Evolutionary conservation across 2,329 filamentous ascomycete species (phyloP).

Genomic region (Colletotrichum cereale): DNA sequence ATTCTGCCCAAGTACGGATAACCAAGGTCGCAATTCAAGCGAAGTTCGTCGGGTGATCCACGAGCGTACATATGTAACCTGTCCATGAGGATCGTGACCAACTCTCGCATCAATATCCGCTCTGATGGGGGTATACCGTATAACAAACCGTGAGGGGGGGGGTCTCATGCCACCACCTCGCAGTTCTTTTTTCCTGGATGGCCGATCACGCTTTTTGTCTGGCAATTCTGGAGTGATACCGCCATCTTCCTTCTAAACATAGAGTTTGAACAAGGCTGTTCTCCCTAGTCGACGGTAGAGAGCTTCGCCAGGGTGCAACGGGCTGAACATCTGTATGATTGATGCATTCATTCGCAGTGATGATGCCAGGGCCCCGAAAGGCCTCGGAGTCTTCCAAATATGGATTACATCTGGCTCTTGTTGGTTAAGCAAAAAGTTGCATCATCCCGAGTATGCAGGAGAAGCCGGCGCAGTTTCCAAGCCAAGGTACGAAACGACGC

Average conservation of each 20-base stretch:
- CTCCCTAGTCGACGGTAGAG: neutral
- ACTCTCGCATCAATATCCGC: neutral
- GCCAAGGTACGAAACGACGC: neutral
- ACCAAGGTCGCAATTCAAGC: neutral
- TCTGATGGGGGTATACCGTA: neutral
- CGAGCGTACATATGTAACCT: neutral
- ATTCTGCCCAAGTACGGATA: neutral
- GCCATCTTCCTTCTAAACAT: no score
- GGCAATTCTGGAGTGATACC: no score
- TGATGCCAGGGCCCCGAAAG: neutral
- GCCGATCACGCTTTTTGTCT: no score
- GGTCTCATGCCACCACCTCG: no score
- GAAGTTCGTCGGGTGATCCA: neutral
- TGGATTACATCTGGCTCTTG: neutral
- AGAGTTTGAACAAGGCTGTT: no score
- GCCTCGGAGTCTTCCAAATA: neutral
- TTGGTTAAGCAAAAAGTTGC: neutral
- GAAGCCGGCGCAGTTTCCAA: neutral
- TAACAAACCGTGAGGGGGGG: neutral
- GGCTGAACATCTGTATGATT: neutral
- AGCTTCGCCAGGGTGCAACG: neutral
- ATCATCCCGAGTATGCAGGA: neutral
- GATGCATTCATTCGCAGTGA: neutral
- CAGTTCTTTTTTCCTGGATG: no score
- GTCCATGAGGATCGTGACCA: neutral